Evolutionary conservation across 73 alveolate species (phyloP), one percentile per base, ranked within the genome.

Genomic region (Vitrella brassicaformis): DNA sequence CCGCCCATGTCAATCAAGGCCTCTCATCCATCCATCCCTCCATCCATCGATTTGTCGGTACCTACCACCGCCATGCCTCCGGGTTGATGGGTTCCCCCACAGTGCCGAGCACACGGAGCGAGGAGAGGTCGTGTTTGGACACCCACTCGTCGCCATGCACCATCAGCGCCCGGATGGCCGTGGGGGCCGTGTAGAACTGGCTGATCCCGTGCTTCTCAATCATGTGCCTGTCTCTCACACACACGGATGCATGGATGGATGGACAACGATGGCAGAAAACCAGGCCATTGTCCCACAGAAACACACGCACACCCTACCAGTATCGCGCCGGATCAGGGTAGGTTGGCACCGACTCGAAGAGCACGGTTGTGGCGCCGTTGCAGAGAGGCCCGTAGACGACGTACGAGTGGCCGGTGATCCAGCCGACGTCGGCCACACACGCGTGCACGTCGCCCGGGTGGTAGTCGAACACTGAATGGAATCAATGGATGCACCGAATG

Each of bases 381-480:
- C 94, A 84, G 68, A 96, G 88, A 28, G 99, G 99, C 14, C 99
- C 99, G 79, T 97, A 97, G 65, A 94, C 96, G 73, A 96, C 94
- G 87, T 94, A 97, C 47, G 96, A 80, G 87, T 97, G 99, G 22
- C 99, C 99, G 10, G 96, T 97, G 47, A 97, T 97, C 99, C 99
- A 97, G 76, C 99, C 99, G 71, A 96, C 93, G 81, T 97, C 99
- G 30, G 98, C 93, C 29, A 97, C 91, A 71, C 98, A 87, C 85
- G 94, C 96, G 78, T 89, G 90, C 66, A 90, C 92, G 78, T 96
- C 98, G 22, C 92, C 95, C 68, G 72, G 69, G 70, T 89, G 84
- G 45, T 94, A 47, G 72, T 92, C 96, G 93, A 94, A 88, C 74
- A 94, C 89, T 31, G 92, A 81, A 88, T 87, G 4, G 56, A 4